phyloP scores from a whole-genome alignment of 768 basidiomycete species.

The Guyanaporus albipodus region DNA sequence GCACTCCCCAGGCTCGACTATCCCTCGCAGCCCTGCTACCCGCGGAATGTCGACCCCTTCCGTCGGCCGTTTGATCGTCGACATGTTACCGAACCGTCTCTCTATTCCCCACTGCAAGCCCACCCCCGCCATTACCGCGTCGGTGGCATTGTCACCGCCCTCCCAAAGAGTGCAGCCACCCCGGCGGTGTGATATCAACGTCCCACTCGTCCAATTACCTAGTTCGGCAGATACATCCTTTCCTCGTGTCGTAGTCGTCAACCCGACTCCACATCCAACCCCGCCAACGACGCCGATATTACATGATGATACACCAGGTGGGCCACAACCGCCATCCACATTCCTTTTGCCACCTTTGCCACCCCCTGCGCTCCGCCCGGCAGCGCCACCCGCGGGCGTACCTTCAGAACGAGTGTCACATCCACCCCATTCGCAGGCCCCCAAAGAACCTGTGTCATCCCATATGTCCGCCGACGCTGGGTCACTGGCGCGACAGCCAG shows the following conservation, averaged over 20 bases:
- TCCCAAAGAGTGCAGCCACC: slow-evolving; percentile 1
- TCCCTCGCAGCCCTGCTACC: slow-evolving; percentile 8
- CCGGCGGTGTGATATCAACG: slow-evolving; percentile 13
- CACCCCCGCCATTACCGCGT: slow-evolving; percentile 1
- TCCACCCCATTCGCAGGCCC: slow-evolving; percentile 10
- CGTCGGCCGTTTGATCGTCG: slow-evolving; percentile 50
- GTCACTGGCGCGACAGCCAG: slow-evolving; percentile 34
- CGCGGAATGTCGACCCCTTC: slow-evolving; percentile 25
- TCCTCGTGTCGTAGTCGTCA: slow-evolving; percentile 63
- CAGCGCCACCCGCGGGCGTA: background rate
- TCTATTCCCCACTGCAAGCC: slow-evolving; percentile 21
- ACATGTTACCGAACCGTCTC: slow-evolving; percentile 50
- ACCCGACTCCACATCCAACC: slow-evolving; percentile 75
- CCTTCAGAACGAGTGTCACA: slow-evolving; percentile 17
- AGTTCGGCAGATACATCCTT: slow-evolving; percentile 29
- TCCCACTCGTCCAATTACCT: slow-evolving; percentile 30
- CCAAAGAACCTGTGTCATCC: slow-evolving; percentile 1
- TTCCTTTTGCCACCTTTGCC: slow-evolving; percentile 31
- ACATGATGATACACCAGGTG: slow-evolving; percentile 20
- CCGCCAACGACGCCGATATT: slow-evolving; percentile 66
- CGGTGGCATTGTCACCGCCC: slow-evolving; percentile 3
- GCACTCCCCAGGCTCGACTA: slow-evolving; percentile 12
- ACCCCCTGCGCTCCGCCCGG: slow-evolving; percentile 18
- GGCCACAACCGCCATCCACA: slow-evolving; percentile 24
- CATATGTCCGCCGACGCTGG: slow-evolving; percentile 15